Conservation (phyloP, 257 asterid genomes). For the Jaltomata sinuosa region DNA sequence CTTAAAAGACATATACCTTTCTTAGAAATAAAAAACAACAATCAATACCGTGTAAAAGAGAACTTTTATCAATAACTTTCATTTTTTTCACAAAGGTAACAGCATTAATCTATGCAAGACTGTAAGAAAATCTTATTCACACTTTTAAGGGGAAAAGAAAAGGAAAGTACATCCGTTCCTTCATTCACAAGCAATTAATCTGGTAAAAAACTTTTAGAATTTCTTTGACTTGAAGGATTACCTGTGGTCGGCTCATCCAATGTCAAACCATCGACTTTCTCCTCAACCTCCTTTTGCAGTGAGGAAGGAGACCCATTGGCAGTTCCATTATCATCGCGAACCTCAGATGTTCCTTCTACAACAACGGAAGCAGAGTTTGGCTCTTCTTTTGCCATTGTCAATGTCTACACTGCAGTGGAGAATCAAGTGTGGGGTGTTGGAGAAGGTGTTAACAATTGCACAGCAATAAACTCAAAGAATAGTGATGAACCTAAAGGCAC, state of each 20-base stretch:
- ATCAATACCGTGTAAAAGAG: background rate
- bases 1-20: background rate
- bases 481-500: background rate
- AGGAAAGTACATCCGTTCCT: background rate
- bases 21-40: background rate
- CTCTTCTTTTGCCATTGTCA: conserved; percentile 10
- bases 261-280: conserved; percentile 37
- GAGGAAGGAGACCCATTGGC: conserved; percentile 22
- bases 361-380: background rate
- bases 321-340: conserved; percentile 14
- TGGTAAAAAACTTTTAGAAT: background rate
- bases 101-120: background rate
- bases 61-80: background rate
- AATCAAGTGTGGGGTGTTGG: background rate
- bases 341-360: conserved; percentile 32
- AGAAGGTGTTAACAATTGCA: background rate
- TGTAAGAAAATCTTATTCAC: background rate
- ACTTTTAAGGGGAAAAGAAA: background rate
- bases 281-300: conserved; percentile 36
- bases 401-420: conserved; percentile 1
- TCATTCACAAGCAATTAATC: background rate
- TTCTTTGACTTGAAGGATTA: conserved; percentile 2
- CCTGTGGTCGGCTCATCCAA: conserved; percentile 59
- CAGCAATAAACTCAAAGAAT: background rate
- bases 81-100: background rate